A percentile compares a stretch with the other conserved stretches of the same genome.
These are phyloP conservation scores for Parascedosporium putredinis DNA, from an alignment of 2,329 filamentous ascomycete genomes.

Conservation along the genomic window DNA sequence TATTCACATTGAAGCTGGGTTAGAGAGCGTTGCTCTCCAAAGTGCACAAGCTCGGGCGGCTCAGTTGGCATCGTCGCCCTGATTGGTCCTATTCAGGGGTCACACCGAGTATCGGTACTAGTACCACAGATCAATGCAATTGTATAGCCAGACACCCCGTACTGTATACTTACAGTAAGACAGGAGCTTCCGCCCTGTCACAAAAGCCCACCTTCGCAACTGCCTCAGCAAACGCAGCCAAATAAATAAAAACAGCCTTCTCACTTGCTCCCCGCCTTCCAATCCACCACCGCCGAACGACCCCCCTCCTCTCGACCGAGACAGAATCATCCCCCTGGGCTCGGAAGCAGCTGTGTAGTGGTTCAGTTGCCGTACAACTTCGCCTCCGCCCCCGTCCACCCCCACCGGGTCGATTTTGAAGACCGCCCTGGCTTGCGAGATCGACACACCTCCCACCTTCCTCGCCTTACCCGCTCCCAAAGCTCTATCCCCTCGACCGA, in stretches of 20 bases:
- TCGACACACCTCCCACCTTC: neutral
- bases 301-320: neutral
- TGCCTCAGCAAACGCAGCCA: neutral
- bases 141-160: neutral
- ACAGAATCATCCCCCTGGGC: neutral
- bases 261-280: neutral
- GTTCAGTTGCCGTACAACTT: neutral
- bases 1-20: too few species aligned
- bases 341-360: neutral
- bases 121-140: neutral
- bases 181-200: neutral
- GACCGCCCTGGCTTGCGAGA: neutral
- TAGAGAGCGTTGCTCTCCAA: too few species aligned
- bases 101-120: neutral
- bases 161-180: neutral
- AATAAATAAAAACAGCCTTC: constrained; percentile 1
- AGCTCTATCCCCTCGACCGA: too few species aligned
- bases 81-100: neutral
- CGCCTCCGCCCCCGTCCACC: neutral
- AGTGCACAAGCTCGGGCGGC: neutral
- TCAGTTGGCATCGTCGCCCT: neutral
- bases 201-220: constrained; percentile 1
- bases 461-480: neutral
- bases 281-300: too few species aligned
- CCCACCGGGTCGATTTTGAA: neutral